phyloP scores from a whole-genome alignment of 2,329 filamentous ascomycete genomes.

The Teratosphaeria zuluensis region DNA sequence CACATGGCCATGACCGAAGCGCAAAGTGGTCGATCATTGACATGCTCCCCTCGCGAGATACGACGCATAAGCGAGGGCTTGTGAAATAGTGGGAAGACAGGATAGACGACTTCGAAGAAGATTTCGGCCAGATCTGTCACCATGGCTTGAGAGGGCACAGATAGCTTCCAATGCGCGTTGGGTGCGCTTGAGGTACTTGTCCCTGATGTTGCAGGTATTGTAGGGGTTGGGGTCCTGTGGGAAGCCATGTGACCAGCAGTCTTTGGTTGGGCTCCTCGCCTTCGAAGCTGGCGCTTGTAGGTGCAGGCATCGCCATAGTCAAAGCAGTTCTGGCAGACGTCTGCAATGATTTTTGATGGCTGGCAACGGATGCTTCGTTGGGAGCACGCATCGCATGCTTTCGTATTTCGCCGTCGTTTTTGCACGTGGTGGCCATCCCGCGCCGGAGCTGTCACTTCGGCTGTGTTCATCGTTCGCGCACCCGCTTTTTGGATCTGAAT shows the following conservation, averaged over 20 bases:
- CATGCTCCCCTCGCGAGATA: slow-evolving; percentile 35
- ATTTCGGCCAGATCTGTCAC: slow-evolving; percentile 23
- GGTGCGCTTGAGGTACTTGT: not conserved
- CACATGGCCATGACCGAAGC: slow-evolving; percentile 44
- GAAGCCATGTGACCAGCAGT: not conserved
- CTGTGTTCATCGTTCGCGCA: not conserved
- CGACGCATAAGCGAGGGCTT: slow-evolving; percentile 32
- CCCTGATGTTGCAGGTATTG: not conserved
- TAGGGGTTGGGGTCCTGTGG: not conserved
- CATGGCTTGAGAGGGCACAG: not conserved
- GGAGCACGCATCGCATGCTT: not conserved
- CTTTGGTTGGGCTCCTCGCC: no score
- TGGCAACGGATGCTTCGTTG: not conserved
- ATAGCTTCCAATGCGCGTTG: not conserved
- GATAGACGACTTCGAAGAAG: slow-evolving; percentile 46
- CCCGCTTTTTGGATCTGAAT: not conserved
- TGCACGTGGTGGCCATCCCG: not conserved
- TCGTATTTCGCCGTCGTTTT: not conserved
- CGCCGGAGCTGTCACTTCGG: not conserved
- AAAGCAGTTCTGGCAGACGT: not conserved
- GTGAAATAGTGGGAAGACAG: slow-evolving; percentile 46
- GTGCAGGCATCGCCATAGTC: not conserved
- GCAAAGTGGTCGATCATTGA: slow-evolving; percentile 34
- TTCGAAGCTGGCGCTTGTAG: not conserved
- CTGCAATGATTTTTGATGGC: not conserved